Base-by-base conservation (phyloP, 2,329 filamentous ascomycete species). In the Xylariaceae sp. region DNA sequence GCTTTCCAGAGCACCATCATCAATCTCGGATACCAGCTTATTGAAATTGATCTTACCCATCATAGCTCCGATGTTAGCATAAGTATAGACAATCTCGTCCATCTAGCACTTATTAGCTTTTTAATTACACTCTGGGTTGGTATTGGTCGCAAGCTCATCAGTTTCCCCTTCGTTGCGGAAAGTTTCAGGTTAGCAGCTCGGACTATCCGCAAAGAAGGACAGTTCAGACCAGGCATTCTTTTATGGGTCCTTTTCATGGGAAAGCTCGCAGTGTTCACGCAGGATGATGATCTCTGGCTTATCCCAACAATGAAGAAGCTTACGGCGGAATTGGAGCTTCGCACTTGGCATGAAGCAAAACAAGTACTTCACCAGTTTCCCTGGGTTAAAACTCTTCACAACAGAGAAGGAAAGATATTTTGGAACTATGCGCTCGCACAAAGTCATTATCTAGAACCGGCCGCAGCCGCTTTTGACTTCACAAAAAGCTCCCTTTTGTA, bases 201-300 rank as follows among this genome's bases (percentile, higher is more conserved):
- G 35, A 26, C 11, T 15, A 29, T 53, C 20, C n/a, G 21, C 13
- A 39, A n/a, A 20, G 24, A n/a, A 32, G 15, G 10, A 29, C 24
- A n/a, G 8, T 23, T 4, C 37, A 3, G 33, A 18, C 6, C 42
- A 48, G 26, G 50, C 49, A 33, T 54, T 8, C 3, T 57, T 7
- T 42, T 58, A 15, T 58, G 56, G 56, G 53, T 49, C 5, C 35
- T 53, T 1, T 35, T 56, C 10, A 50, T 57, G 23, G 56, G 52
- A 15, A 49, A 30, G 21, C 16, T 55, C 7, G 51, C 55, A 11
- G 26, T 49, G 7, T 47, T 55, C 18, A 41, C 29, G 13, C 26
- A 18, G 0, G 45, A 13, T 2, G 53, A 59, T 18, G 56, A 50
- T n/a, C 3, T 10, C 20, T 57, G 53, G 56, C 30, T 59, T 21